Conservation (phyloP, 805 yeast genomes). For the Kuraishia piskuri region DNA sequence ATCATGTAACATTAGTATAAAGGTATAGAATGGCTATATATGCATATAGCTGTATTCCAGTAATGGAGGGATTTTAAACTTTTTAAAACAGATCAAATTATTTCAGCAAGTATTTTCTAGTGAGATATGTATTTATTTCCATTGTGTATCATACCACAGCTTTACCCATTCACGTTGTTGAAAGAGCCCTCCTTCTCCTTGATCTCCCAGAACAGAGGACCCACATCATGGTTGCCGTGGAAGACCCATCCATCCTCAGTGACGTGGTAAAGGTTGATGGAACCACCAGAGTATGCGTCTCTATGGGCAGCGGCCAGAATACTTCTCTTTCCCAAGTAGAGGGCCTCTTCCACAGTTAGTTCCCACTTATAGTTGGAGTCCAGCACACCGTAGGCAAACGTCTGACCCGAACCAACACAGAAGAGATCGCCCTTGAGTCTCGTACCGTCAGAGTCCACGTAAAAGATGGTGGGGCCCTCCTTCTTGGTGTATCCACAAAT, state of each 20-base stretch:
- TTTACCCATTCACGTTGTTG: constrained; percentile 59
- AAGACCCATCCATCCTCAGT: constrained; percentile 91
- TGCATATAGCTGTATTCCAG: background rate
- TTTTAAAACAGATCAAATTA: too few relatives aligned
- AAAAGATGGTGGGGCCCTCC: constrained; percentile 92
- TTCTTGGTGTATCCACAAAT: constrained; percentile 92
- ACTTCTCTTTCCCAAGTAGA: constrained; percentile 89
- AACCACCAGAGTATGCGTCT: constrained; percentile 98
- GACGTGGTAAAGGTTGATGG: constrained; percentile 87
- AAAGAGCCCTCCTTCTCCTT: constrained; percentile 85
- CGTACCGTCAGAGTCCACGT: constrained; percentile 96
- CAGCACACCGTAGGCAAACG: constrained; percentile 96
- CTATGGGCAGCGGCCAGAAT: constrained; percentile 97
- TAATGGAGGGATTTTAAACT: background rate
- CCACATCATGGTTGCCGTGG: constrained; percentile 94
- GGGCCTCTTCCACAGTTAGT: constrained; percentile 84
- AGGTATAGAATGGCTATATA: background rate
- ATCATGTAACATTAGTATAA: background rate
- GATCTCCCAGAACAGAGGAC: constrained; percentile 83
- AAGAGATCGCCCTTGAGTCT: constrained; percentile 90
- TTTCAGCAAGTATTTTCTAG: background rate
- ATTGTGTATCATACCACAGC: background rate
- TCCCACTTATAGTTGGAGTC: constrained; percentile 94
- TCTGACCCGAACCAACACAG: constrained; percentile 98
- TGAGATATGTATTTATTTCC: background rate